Evolutionary conservation across 2,329 filamentous ascomycete species (phyloP), one percentile per base, ranked within the genome.

Genomic region (Coniochaeta sp.): DNA sequence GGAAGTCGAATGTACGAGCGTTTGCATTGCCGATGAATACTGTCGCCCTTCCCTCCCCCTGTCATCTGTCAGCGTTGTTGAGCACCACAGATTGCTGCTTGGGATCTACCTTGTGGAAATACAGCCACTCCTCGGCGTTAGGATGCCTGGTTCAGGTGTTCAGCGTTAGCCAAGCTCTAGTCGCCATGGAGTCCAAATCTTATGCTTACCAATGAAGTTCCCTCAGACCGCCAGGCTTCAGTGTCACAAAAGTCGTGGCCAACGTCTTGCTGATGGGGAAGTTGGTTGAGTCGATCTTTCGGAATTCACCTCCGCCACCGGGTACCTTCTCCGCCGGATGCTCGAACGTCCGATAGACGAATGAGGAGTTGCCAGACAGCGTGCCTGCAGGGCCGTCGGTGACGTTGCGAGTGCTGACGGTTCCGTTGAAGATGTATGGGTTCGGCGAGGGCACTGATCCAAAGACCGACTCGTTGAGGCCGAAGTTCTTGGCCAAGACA

Each of bases 131-230:
- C 58, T 86, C 81, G 5, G 81, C 80, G 78, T 83, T 53, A 12
- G 45, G 45, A 26, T 53, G 50, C 46, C 16, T 32, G 18, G n/a
- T n/a, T n/a, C n/a, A n/a, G n/a, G n/a, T 5, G 8, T 22, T 30
- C 7, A 9, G 33, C 7, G 18, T 38, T 22, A 38, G 33, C 13
- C 28, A 13, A 7, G 7, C 7, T 30, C 28, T 7, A 7, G 7
- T 30, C 13, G 7, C 13, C 13, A 30, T 30, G 7, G 7, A 13
- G 28, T 30, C 28, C 13, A n/a, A n/a, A n/a, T n/a, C n/a, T n/a
- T 63, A 82, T 80, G 60, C 83, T 86, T 86, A 83, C 85, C 84
- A 87, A 60, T 87, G 83, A 26, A 87, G 68, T 66, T 87, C 84
- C 26, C 85, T 70, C 35, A 88, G 65, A 1, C 75, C 83, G 33